Base-by-base conservation (phyloP, 306 rosid genomes). In the Dryas alaskensis region DNA sequence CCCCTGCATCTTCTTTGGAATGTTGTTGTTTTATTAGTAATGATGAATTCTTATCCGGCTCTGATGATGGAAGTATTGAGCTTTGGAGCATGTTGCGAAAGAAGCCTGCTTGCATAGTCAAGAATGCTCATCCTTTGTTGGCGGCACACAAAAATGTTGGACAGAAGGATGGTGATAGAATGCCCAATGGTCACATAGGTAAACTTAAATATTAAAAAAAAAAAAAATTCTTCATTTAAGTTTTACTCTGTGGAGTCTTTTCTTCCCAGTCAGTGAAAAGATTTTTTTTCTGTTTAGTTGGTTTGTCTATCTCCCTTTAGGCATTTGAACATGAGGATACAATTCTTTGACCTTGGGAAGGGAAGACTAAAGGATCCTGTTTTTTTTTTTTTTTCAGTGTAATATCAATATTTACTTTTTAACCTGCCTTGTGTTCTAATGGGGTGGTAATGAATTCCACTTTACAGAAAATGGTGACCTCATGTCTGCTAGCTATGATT, bases 1-100 rank as follows among this genome's bases (percentile, higher is more conserved):
- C 99, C 70, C 90, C 96, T 60, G 92, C 94, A 19, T 88, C 93
- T 63, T 88, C 97, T 62, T 80, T 94, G 71, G 99, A 94, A 81
- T 88, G 95, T 67, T 87, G 96, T 80, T 85, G 97, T 78, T 92
- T 94, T 78, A 84, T 91, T 62, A 86, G 81, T 80, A 92, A 89
- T 73, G 99, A 90, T 5, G 96, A 92, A 64, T 83, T 89, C 78
- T 82, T 94, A 74, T 87, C 99, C 53, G 99, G 99, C 60, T 85
- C 97, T 39, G 95, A 84, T 77, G 93, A 92, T 73, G 99, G 99
- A 65, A 92, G 90, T 86, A 84, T 94, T 69, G 92, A 92, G 82
- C 88, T 89, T 60, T 94, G 99, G 99, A 82, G 67, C 45, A 60
- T 73, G 31, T 45, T 82, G 80, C 82, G 92, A 59, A 94, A 94